Evolutionary conservation across 139 green algal species (phyloP).

Genomic region (Chlorella ohadii): DNA sequence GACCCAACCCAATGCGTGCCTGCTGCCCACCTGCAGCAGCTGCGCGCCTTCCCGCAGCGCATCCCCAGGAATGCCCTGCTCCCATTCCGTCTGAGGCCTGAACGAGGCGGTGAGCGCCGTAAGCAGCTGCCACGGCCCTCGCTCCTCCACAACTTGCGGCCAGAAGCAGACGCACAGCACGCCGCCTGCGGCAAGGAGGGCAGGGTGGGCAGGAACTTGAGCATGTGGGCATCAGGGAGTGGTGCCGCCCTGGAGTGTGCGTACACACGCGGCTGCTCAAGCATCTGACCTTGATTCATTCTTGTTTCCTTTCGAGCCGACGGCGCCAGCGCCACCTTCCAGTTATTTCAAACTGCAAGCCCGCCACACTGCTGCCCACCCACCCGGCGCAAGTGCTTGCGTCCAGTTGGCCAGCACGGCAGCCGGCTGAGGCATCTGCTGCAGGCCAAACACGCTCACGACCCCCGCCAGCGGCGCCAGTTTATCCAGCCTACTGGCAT

Average conservation of each 20-base stretch:
- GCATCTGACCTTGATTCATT: too few relatives aligned
- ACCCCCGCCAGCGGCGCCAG: slow-evolving; percentile 12
- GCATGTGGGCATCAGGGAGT: background rate
- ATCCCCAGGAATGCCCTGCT: slow-evolving; percentile 7
- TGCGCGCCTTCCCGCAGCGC: slow-evolving; percentile 3
- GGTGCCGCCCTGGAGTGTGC: background rate
- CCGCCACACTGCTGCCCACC: background rate
- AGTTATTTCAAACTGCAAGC: too few relatives aligned
- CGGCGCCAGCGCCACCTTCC: too few relatives aligned
- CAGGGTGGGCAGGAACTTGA: background rate
- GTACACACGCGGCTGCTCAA: too few relatives aligned
- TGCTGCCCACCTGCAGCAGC: background rate
- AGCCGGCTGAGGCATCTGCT: slow-evolving; percentile 40
- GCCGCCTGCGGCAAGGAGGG: slow-evolving; percentile 21
- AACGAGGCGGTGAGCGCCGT: slow-evolving; percentile 20
- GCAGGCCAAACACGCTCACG: slow-evolving; percentile 47
- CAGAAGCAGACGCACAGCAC: slow-evolving; percentile 40
- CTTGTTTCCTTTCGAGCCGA: too few relatives aligned
- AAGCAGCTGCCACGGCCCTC: slow-evolving; percentile 40
- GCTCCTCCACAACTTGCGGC: slow-evolving; percentile 25
- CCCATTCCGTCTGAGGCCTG: slow-evolving; percentile 13
- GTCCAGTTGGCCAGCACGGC: slow-evolving; percentile 38
- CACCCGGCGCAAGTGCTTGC: slow-evolving; percentile 18
- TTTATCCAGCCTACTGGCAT: slow-evolving; percentile 12
- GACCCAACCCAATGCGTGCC: too few relatives aligned